Evolutionary conservation across 768 basidiomycete genomes (phyloP).

Genomic region (Tulasnella sp.): DNA sequence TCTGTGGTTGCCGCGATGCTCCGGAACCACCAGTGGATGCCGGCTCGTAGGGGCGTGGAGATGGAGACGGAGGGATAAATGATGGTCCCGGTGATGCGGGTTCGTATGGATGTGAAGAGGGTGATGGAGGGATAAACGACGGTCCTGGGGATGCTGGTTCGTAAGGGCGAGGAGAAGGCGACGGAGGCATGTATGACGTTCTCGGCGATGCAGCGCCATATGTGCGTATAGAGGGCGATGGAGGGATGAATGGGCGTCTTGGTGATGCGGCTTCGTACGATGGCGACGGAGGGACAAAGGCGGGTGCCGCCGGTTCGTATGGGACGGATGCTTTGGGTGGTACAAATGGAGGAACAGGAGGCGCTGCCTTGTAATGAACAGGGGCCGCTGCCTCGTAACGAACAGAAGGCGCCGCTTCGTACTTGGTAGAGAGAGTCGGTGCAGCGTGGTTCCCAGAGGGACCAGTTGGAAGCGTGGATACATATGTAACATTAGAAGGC

Average conservation of each 20-base stretch:
- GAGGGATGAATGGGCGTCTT: neutral
- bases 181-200: neutral
- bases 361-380: neutral
- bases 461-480: neutral
- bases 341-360: neutral
- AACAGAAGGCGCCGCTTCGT: neutral
- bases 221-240: neutral
- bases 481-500: slow-evolving; percentile 1
- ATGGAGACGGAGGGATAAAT: neutral
- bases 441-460: neutral
- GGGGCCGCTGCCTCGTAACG: neutral
- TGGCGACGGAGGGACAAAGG: neutral
- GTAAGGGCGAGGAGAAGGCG: neutral
- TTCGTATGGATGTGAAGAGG: neutral
- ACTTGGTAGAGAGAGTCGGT: neutral
- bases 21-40: no score
- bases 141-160: no score
- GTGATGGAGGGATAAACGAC: neutral
- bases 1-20: no score
- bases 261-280: neutral
- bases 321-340: neutral
- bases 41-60: no score
- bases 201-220: neutral
- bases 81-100: no score
- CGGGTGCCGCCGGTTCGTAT: neutral